A percentile compares a stretch with the other conserved stretches of the same genome.
Evolutionary conservation across 2,329 filamentous ascomycete genomes (phyloP).

Genomic region (Madurella fahalii): DNA sequence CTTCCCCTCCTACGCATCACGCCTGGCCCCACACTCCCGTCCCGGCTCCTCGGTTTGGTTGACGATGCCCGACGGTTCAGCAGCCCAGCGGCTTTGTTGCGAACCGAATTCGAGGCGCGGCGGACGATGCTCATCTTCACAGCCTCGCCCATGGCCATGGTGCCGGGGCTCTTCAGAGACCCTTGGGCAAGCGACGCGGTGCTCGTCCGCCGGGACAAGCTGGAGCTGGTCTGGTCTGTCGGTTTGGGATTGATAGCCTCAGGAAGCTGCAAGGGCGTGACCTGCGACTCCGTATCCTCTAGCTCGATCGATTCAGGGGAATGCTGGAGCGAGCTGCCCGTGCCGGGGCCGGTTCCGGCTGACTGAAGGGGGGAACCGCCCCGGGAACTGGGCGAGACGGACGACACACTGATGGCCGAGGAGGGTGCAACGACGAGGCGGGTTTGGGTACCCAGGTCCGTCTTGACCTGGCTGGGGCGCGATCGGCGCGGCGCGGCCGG

Average conservation of each 20-base stretch:
- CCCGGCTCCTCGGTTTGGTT: slow-evolving; percentile 69
- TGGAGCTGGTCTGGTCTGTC: neutral
- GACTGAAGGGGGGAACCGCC: slow-evolving; percentile 56
- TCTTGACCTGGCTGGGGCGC: slow-evolving; percentile 48
- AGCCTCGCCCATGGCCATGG: slow-evolving; percentile 52
- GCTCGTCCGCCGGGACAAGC: slow-evolving; percentile 54
- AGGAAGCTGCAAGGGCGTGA: slow-evolving; percentile 63
- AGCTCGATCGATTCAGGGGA: slow-evolving; percentile 65
- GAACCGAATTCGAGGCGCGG: slow-evolving; percentile 68
- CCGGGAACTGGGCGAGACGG: slow-evolving; percentile 51
- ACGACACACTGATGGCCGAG: slow-evolving; percentile 54
- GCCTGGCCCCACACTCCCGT: slow-evolving; percentile 84
- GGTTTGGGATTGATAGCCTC: slow-evolving; percentile 51
- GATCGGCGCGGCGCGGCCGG: slow-evolving; percentile 38
- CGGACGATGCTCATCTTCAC: slow-evolving; percentile 62
- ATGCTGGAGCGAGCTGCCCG: slow-evolving; percentile 60
- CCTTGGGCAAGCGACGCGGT: slow-evolving; percentile 61
- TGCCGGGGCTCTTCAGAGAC: slow-evolving; percentile 43
- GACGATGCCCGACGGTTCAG: slow-evolving; percentile 71
- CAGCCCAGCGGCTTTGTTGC: slow-evolving; percentile 33
- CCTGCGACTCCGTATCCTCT: slow-evolving; percentile 40
- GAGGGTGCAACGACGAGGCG: slow-evolving; percentile 41
- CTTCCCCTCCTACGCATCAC: slow-evolving; percentile 76
- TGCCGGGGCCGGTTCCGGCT: slow-evolving; percentile 45
- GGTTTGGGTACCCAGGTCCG: slow-evolving; percentile 38